Evolutionary conservation across 441 rosid genomes (phyloP), one percentile per base, ranked within the genome.

Genomic region (Jatropha multifida): DNA sequence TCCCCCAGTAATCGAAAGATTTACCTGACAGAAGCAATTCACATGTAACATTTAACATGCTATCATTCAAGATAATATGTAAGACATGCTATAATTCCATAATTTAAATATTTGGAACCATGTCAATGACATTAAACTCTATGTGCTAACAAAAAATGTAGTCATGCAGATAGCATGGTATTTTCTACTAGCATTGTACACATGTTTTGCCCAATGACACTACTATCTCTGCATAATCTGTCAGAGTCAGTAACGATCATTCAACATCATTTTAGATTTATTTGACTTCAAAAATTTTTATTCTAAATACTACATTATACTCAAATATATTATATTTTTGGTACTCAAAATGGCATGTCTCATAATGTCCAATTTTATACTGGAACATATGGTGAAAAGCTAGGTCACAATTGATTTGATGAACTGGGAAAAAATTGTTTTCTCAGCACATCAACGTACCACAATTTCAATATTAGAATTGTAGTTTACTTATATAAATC

Each of bases 1-100:
- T 69, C 99, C 99, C 75, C 99, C 99, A 81, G 80, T 82, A 77
- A 96, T 89, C 77, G 97, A 92, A 72, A 96, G 82, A 85, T 94
- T 91, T 67, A 83, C 92, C 99, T 94, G 87, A 63, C 48, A 83
- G 65, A 42, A 80, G 58, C 12, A 74, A 69, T 62, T 40, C 20
- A 23, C 26, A 63, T 23, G 32, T 56, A 68, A 69, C 20, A 52
- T 49, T 64, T 59, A n/a, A 70, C 56, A 58, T 8, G 12, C 46
- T 13, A 48, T 41, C 69, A 40, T 54, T 32, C 49, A 41, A 61
- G 26, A 40, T 41, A 14, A 74, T 27, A 15, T 74, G 7, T 32
- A 11, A 15, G 26, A 37, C 41, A 55, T 66, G 40, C 41, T 40
- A 61, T 32, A 32, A 32, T 61, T 63, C 11, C 38, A 62, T 55